These are phyloP conservation scores for Lipomyces lipofer DNA, from an alignment of 805 yeast species.

Conservation along the genomic window DNA sequence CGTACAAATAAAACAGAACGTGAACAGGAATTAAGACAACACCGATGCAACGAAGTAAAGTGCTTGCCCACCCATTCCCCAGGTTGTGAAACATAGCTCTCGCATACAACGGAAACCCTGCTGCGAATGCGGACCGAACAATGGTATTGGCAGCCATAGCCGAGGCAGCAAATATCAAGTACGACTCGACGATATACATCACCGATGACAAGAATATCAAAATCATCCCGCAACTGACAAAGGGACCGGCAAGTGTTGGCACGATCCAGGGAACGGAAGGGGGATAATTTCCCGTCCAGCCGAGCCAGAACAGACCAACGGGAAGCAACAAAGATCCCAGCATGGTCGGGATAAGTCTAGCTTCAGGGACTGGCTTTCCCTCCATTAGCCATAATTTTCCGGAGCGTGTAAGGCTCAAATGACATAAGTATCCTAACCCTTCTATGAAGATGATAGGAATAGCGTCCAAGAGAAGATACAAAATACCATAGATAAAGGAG, in stretches of 20 bases:
- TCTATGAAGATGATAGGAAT: constrained; percentile 66
- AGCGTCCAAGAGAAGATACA: constrained; percentile 67
- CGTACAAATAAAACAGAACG: constrained; percentile 58
- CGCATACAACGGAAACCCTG: constrained; percentile 70
- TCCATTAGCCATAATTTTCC: constrained; percentile 45
- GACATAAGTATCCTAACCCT: constrained; percentile 54
- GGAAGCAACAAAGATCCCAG: constrained; percentile 55
- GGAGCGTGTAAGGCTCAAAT: constrained; percentile 50
- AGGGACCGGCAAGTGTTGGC: constrained; percentile 60
- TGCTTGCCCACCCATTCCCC: constrained; percentile 78
- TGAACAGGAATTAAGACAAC: constrained; percentile 64
- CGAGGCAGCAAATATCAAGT: constrained; percentile 66
- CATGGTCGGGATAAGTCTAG: constrained; percentile 53
- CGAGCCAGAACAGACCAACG: constrained; percentile 63
- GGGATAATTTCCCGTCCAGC: constrained; percentile 61
- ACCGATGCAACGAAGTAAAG: constrained; percentile 65
- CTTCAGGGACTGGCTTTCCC: constrained; percentile 65
- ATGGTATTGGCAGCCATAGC: constrained; percentile 73
- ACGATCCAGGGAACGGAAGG: constrained; percentile 61
- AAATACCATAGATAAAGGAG: constrained; percentile 44
- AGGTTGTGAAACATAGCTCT: constrained; percentile 63
- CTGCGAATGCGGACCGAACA: constrained; percentile 65
- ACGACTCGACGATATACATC: constrained; percentile 72
- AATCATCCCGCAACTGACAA: constrained; percentile 60
- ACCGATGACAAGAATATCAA: constrained; percentile 64